Conservation (phyloP, 2,329 filamentous ascomycete genomes). For the Neurospora sp. region DNA sequence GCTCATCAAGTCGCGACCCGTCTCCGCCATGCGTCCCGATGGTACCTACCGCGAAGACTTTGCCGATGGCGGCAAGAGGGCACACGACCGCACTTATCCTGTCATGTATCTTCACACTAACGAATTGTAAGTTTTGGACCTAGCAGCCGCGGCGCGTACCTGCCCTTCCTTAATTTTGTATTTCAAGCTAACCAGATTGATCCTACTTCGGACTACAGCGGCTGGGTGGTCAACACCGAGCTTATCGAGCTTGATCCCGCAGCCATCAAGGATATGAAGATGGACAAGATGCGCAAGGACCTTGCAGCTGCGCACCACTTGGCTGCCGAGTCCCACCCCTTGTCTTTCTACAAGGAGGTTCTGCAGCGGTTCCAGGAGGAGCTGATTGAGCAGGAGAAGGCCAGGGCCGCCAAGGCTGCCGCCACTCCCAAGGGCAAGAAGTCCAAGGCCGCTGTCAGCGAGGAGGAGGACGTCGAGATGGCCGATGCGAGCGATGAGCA, state of each 20-base stretch:
- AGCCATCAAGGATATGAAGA: conserved; percentile 57
- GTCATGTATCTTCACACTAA: conserved; percentile 94
- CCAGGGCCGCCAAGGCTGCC: conserved; percentile 35
- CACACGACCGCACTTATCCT: conserved; percentile 76
- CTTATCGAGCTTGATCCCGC: conserved; percentile 68
- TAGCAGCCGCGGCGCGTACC: neutral
- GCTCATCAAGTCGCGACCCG: conserved; percentile 68
- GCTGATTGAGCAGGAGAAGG: conserved; percentile 44
- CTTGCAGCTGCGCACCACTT: conserved; percentile 71
- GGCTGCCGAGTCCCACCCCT: conserved; percentile 65
- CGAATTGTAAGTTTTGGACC: conserved; percentile 70
- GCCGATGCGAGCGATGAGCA: conserved; percentile 49
- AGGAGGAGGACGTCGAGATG: conserved; percentile 52
- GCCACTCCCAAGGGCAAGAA: conserved; percentile 40
- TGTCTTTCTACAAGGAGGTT: conserved; percentile 77
- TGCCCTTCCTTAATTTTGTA: neutral
- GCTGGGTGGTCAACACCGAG: conserved; percentile 82
- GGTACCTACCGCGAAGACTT: conserved; percentile 84
- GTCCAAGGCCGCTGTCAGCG: conserved; percentile 40
- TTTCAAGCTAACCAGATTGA: conserved; percentile 3
- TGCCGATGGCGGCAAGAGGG: conserved; percentile 77
- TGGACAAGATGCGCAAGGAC: conserved; percentile 71
- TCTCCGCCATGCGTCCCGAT: conserved; percentile 72
- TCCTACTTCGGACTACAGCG: conserved; percentile 41
- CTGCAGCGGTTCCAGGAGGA: conserved; percentile 62